Base-by-base conservation (phyloP, 306 rosid species). In the Bauhinia variegata region DNA sequence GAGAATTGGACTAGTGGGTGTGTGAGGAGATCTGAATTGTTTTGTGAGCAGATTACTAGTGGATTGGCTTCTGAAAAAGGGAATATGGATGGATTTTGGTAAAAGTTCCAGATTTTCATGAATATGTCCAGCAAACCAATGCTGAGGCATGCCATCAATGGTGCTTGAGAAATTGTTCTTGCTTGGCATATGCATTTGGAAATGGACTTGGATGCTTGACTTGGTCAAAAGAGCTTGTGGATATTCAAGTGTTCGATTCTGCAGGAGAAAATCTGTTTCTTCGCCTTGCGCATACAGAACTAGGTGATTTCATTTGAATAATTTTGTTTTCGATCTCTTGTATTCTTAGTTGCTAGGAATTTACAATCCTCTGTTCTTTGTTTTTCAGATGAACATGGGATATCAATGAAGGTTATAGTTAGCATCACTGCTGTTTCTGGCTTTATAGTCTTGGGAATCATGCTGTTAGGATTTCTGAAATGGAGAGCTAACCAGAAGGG, bases 171-270 rank as follows among this genome's bases (percentile, higher is more conserved):
- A 73, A 66, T 43, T 80, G 74, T 54, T 62, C 85, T 19, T 89
- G 92, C 49, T 61, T 71, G 62, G 96, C 92, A 0, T 86, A 74
- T 76, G 67, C 87, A n/a, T 8, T 7, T 17, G 82, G 50, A 48
- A 0, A 19, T 52, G 88, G 87, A 47, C 77, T 84, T 67, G 92
- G 96, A 17, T 89, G 90, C 43, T 5, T 84, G 82, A 38, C 67
- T 3, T 89, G 96, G 96, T 69, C 36, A 5, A 76, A 52, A 6
- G 62, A 54, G 49, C 71, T 84, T 7, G 6, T 78, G 19, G 89
- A 87, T 73, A 34, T 84, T 11, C 81, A 84, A 12, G 55, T 47
- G 16, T 80, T 71, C 7, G 4, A 64, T 0, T 23, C 28, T 23
- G 28, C 28, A 1, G 78, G 78, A 11, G 86, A 84, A 51, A 54